Base-by-base conservation (phyloP, 1,284 basidiomycete species). In the Puccinia horiana region DNA sequence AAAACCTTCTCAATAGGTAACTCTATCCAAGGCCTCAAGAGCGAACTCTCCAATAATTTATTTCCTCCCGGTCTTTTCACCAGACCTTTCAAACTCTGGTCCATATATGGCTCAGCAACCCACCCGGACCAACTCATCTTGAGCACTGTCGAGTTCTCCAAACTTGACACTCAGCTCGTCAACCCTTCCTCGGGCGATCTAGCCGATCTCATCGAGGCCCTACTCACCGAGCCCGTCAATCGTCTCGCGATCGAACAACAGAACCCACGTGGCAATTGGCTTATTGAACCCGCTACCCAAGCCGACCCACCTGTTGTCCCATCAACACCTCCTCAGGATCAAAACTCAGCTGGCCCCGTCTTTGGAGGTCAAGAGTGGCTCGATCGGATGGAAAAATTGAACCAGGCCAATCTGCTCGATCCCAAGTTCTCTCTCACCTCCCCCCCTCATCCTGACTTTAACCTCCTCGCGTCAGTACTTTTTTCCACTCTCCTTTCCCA, bases 61-160 rank as follows among this genome's bases (percentile, higher is more conserved):
- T 40, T 76, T 35, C 52, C 49, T 4, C 14, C 65, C 52, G 42
- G 47, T 32, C 9, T 47, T 18, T 40, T 75, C 54, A 76, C 18
- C 29, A 65, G 70, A 44, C 16, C 58, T 2, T 40, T 82, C 49
- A 54, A 69, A n/a, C 76, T 74, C 16, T 65, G 76, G 72, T 47
- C 61, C 82, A 35, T 84, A 84, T 73, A 82, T 83, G 26, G 79
- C 84, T 14, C 56, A 72, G 63, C 83, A 79, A 67, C 82, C 26
- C 52, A 84, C 18, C 80, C 82, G 23, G 76, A 80, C 26, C 83
- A 83, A 75, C 84, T 83, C 67, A 80, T 82, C 20, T 44, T 63
- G 73, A 65, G 29, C 14, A 23, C 67, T 5, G 9, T 26, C 23
- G 63, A 72, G 37, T 56, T 73, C 20, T 14, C 0, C 32, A 2